Base-by-base conservation (phyloP, 495 filamentous ascomycete species). In the Podospora appendiculata region DNA sequence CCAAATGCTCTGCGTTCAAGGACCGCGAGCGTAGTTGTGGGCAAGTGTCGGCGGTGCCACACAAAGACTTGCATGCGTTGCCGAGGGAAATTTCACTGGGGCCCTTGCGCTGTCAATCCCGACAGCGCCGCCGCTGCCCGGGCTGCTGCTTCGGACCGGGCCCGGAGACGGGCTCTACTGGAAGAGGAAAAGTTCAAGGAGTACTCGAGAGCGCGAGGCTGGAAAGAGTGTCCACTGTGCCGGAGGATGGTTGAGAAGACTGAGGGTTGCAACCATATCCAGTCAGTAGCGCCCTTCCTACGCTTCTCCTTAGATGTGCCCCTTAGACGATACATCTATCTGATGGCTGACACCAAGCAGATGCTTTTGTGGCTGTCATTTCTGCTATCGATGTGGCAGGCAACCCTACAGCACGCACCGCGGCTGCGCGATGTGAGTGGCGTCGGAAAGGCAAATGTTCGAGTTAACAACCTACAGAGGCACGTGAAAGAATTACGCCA, bases 331-430 rank as follows among this genome's bases (percentile, higher is more conserved):
- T 35, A 4, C 7, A 16, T 12, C n/a, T n/a, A n/a, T n/a, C n/a
- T 46, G 14, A 18, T 49, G 13, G 40, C 32, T 33, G 13, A 17
- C n/a, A 9, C 12, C n/a, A 16, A 18, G 13, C 35, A 55, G 52
- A 4, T 57, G 56, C 16, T 8, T 43, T 9, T 62, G 60, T 32
- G 60, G 56, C 4, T 50, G 35, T 13, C 17, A 62, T 11, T 62
- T 51, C 16, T 62, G 60, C 19, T 62, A 62, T 25, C 47, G 51
- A n/a, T 62, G 60, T 36, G 60, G 56, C 8, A 43, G 46, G 43
- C 41, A 44, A 4, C 56, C 52, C 1, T 58, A 48, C n/a, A 46
- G 25, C 6, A 49, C 47, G 16, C 55, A 60, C 33, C 45, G 46
- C 5, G 16, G 11, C 1, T 57, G 54, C 14, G 49, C 32, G 4